Evolutionary conservation across 1,284 basidiomycete genomes (phyloP), one percentile per base, ranked within the genome.

Genomic region (Rhodotorula sp.): DNA sequence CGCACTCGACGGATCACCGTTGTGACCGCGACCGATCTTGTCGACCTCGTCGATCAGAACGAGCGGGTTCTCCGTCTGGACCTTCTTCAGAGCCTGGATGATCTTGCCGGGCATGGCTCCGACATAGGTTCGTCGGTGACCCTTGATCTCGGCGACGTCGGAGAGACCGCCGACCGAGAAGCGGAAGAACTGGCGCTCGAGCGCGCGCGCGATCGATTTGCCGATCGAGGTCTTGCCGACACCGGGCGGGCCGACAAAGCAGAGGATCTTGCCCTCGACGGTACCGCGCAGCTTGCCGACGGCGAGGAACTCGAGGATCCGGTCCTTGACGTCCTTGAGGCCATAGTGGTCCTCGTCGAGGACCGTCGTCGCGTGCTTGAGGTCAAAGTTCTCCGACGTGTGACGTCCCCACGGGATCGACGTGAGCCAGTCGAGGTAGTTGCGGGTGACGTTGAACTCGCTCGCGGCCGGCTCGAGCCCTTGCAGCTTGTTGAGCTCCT

Each of bases 101-200:
- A 97, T 95, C 86, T 99, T 99, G 64, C 96, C 95, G 0, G 96
- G 96, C 78, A 99, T 88, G 0, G 94, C 93, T 62, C 91, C 91
- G 71, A 79, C 78, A 80, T 66, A 74, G 29, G 96, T 99, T 80
- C 97, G 85, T 78, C 97, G 85, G 81, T 99, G 96, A 5, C 97
- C 97, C 84, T 99, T 99, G 82, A 99, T 98, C 86, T 99, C 97
- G 67, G 96, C 97, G 0, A 98, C 95, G 80, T 99, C 96, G 69
- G 93, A 93, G 79, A 99, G 83, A 39, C 97, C 95, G 77, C 97
- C 97, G 7, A 99, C 95, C 20, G 92, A 94, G 85, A 99, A 97
- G 60, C 96, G 87, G 87, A 94, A 96, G 84, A 97, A 96, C 79
- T 92, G 88, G 67, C 93, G 84, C 65, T 90, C 87, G 58, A 97